Evolutionary conservation across 306 rosid species (phyloP), one percentile per base, ranked within the genome.

Genomic region (Begonia masoniana): DNA sequence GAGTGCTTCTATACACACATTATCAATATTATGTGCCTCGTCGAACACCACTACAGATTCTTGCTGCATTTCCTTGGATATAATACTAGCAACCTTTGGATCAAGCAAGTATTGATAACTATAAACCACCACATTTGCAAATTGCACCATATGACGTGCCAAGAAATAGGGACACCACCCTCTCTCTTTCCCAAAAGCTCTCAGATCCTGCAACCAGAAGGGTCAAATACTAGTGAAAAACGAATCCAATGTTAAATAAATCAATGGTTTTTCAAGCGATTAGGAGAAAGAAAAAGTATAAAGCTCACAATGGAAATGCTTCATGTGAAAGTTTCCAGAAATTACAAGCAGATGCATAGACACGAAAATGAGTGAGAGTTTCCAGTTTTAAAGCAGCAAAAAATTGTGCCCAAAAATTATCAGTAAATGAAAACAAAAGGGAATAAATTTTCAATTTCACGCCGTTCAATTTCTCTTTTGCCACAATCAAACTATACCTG

Each of bases 31-130:
- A 58, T 89, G 95, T 4, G 95, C 97, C 83, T 85, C 97, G 55
- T 89, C 97, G 59, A 89, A 89, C 58, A 89, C 95, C 65, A 89
- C 94, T 26, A 89, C 97, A 10, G 87, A 85, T 64, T 89, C 97
- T 66, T 72, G 83, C 77, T 82, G 94, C 94, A 89, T 80, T 74
- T 89, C 97, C 80, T 89, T 89, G 23, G 95, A 89, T 65, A 85
- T 85, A 63, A 82, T 80, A 51, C 87, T 70, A 43, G 97, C 95
- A 62, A 89, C 97, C 72, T 85, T 82, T 0, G 95, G 97, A 73
- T 89, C 95, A 71, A 89, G 97, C 74, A 89, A 54, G 71, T 89
- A 89, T 63, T 89, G 97, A 68, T 89, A 85, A 58, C 97, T 89
- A 68, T 85, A 85, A 14, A 89, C 97, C 51, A 89, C 81, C 59